Evolutionary conservation across 345 rosid species (phyloP).

Genomic region (Melaleuca alternifolia): DNA sequence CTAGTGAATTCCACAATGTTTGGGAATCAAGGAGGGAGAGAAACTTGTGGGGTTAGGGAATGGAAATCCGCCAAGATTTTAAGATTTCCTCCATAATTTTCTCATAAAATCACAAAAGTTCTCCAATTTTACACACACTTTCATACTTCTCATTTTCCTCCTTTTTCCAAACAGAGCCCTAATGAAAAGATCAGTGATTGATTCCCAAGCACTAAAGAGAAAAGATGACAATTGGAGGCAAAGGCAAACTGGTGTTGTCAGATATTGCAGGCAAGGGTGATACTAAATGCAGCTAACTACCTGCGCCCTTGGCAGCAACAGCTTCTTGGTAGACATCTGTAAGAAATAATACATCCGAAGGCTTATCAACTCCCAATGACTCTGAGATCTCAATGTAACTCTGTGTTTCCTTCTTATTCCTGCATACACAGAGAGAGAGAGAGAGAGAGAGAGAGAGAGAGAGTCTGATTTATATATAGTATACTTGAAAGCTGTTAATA

Average conservation of each 20-base stretch:
- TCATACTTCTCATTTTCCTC: background rate
- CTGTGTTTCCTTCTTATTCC: constrained; percentile 64
- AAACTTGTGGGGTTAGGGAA: too few species aligned
- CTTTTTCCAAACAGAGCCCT: background rate
- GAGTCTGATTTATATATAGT: background rate
- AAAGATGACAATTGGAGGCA: background rate
- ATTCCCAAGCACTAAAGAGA: background rate
- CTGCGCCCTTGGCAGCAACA: constrained; percentile 75
- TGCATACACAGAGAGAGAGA: constrained; percentile 12
- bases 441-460: background rate
- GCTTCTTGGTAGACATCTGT: constrained; percentile 91
- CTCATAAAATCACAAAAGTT: background rate
- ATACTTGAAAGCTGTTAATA: background rate
- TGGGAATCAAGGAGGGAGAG: background rate
- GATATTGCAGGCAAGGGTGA: background rate
- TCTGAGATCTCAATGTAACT: constrained; percentile 73
- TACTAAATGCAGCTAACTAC: constrained; percentile 15
- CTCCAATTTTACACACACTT: background rate
- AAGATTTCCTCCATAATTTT: background rate
- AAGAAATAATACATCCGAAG: constrained; percentile 69
- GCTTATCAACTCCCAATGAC: constrained; percentile 72
- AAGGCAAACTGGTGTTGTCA: background rate
- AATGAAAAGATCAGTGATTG: background rate
- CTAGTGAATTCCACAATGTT: background rate
- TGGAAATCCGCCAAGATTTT: too few species aligned